Base-by-base conservation (phyloP, 2,329 filamentous ascomycete genomes). In the Pyricularia sp. region DNA sequence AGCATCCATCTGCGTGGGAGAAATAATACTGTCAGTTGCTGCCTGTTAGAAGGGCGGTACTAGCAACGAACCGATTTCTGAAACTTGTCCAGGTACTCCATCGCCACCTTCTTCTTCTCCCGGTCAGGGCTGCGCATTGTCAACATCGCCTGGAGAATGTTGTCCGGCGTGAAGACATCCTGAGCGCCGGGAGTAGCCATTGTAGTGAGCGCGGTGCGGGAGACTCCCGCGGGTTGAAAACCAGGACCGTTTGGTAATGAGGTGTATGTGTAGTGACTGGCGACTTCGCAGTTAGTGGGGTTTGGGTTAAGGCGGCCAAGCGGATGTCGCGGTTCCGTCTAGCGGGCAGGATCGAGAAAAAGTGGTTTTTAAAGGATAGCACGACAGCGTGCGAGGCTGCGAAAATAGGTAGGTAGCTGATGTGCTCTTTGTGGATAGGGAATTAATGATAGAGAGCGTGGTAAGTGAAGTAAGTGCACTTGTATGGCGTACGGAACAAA, bases 111-210 rank as follows among this genome's bases (percentile, higher is more conserved):
- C 78, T 91, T 90, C 84, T 98, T 98, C 77, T 90, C 86, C 76
- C 91, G 87, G 77, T 94, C 89, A 73, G 89, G 91, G 80, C 90
- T 92, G 78, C 93, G 90, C 94, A 99, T 97, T 72, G 94, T 95
- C 77, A 90, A 87, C 81, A 98, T 90, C 72, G 94, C 95, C 74
- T 91, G 89, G 75, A 98, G 85, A 74, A 99, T 92, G 76, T 84
- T 83, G 64, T 82, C 79, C 72, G 92, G 92, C 80, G 88, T 87
- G 81, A 95, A 96, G 79, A 87, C 86, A 81, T 91, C 88, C 79
- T 88, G 85, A 72, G 84, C 81, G 73, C 84, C 83, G 78, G 85
- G 88, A 75, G 85, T 79, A 77, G 91, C 89, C 92, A 94, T 94
- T 78, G 69, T 73, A 71, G 72, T 69, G 72, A 71, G 69, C 70